Evolutionary conservation across 495 filamentous ascomycete species (phyloP), one percentile per base, ranked within the genome.

Genomic region (Trypethelium eluteriae): DNA sequence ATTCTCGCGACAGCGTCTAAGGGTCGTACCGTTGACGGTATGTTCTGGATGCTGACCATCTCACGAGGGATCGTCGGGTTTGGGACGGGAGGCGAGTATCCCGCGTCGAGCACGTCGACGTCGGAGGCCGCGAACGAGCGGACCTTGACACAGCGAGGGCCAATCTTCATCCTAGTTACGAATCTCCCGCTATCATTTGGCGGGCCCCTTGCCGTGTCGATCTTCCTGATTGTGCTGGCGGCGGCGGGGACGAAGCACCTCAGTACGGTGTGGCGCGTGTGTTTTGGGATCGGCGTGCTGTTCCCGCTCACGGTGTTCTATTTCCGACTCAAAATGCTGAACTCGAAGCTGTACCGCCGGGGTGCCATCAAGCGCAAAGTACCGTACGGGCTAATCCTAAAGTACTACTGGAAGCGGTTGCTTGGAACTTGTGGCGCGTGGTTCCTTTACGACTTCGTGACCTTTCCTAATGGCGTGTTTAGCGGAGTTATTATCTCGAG

Each of bases 21-120:
- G 65, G 82, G 82, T 38, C 66, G 71, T 6, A 82, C 79, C 2
- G 76, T 80, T 65, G 56, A 76, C 25, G 81, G 80, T 63, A 79
- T 83, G 78, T 82, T 82, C 65, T 83, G 79, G 81, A 83, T 84
- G 79, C 79, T 85, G 75, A 79, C 82, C 2, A 72, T 84, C 34
- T 78, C 81, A 3, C 75, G 82, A 32, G 83, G 81, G 10, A 73
- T 83, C 38, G 78, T 78, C n/a, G 83, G 83, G 2, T 81, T 85
- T 64, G 82, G 82, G 0, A 67, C 75, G 34, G 79, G 76, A 38
- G 80, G 80, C 63, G 80, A 80, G 70, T 80, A 81, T 73, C 79
- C 80, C 12, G 80, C 80, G 16, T 80, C 74, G 38, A 76, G 74
- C 4, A 78, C 79, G 2, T 76, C 71, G 59, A 79, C 80, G 11